Evolutionary conservation across 345 rosid species (phyloP).

Genomic region (Eucalyptus viminalis): DNA sequence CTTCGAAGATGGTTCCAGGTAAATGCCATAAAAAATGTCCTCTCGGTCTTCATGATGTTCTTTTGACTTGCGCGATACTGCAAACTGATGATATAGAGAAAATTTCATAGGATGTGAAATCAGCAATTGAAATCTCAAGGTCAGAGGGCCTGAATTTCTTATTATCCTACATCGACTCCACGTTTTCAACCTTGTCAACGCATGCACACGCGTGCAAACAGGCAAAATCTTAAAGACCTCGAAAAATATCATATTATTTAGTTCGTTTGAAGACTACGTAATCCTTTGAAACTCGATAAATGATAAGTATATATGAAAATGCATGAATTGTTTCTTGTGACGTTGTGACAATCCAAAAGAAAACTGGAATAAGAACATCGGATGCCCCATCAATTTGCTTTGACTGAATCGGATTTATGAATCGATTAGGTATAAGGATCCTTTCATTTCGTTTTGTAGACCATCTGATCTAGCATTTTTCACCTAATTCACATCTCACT

Average conservation of each 20-base stretch:
- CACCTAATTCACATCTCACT: neutral
- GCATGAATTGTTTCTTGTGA: neutral
- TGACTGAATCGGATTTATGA: neutral
- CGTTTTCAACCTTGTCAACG: neutral
- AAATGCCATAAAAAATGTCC: neutral
- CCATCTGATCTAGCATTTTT: neutral
- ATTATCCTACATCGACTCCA: neutral
- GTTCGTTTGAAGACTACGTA: neutral
- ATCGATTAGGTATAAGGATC: neutral
- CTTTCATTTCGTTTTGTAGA: neutral
- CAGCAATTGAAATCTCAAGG: neutral
- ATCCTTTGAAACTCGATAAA: fast-evolving
- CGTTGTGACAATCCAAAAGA: neutral
- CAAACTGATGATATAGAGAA: neutral
- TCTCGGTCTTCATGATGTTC: neutral
- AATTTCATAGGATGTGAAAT: neutral
- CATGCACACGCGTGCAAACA: neutral
- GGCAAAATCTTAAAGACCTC: neutral
- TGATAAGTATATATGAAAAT: neutral
- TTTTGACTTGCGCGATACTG: neutral
- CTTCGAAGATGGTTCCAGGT: neutral
- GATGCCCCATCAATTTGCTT: neutral
- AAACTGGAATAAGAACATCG: neutral
- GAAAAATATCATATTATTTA: neutral
- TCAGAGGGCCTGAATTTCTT: neutral